Conservation (phyloP, 371 early-diverging fungal genomes). For the Umbelopsis sp. region DNA sequence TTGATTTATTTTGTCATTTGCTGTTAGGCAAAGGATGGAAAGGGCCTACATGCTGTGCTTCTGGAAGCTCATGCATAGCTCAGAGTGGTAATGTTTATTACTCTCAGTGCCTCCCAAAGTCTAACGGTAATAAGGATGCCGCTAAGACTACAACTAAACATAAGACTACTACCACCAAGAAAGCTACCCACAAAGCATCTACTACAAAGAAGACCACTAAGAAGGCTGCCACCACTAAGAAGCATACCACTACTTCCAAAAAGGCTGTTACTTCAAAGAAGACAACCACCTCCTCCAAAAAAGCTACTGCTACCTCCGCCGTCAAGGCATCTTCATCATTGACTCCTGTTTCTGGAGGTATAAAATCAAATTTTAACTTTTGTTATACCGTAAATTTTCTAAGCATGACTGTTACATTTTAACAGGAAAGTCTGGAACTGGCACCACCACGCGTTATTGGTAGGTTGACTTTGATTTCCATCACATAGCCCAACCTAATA, state of each 20-base stretch:
- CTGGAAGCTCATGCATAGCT: conserved; percentile 38
- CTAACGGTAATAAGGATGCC: background rate
- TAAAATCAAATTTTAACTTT: conserved; percentile 22
- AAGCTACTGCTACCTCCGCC: conserved; percentile 21
- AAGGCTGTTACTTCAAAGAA: conserved; percentile 7
- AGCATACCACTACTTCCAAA: background rate
- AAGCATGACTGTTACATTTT: background rate
- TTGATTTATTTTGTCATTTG: too few relatives aligned
- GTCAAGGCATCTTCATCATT: conserved; percentile 10
- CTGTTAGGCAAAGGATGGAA: conserved; percentile 20
- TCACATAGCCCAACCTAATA: background rate
- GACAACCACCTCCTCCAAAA: conserved; percentile 17
- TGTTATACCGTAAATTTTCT: background rate
- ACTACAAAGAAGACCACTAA: conserved; percentile 20
- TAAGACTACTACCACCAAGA: conserved; percentile 21
- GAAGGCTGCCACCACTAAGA: background rate
- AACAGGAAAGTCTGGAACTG: conserved; percentile 34
- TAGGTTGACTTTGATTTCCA: background rate
- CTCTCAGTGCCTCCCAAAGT: conserved; percentile 38
- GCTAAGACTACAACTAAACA: background rate
- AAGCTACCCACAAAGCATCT: conserved; percentile 21
- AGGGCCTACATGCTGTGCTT: conserved; percentile 42
- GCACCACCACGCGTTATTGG: conserved; percentile 51
- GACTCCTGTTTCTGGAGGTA: conserved; percentile 13
- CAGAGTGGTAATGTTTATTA: conserved; percentile 30